Evolutionary conservation across 495 filamentous ascomycete genomes (phyloP), one percentile per base, ranked within the genome.

Genomic region (Annulohypoxylon maeteangense): DNA sequence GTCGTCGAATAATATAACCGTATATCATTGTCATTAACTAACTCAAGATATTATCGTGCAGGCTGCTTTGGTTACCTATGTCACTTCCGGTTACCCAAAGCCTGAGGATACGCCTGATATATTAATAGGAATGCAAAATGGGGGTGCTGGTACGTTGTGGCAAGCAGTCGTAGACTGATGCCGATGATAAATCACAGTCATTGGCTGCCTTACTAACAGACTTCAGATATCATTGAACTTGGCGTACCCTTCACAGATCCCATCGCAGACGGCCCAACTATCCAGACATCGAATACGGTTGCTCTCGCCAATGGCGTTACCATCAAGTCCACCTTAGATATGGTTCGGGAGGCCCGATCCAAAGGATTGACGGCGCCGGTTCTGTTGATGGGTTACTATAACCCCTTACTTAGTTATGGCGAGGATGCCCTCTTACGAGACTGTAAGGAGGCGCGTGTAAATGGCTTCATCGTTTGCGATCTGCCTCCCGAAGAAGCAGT

Each of bases 361-460:
- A 86, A 85, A 47, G 96, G 96, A 25, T 81, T 98, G 56, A 88
- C 82, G 67, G 90, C 90, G 1, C 95, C 95, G 5, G 84, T 99
- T 40, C 81, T 99, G 62, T 86, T 99, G 68, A 99, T 99, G 95
- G 95, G 95, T 62, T 99, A 99, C 87, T 99, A 97, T 80, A 99
- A 99, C 81, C 95, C 95, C 0, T 81, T 98, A 54, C 83, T 97
- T 50, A 91, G 88, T 72, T 98, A 98, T 76, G 96, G 96, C 65
- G 95, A 98, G 81, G 93, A 96, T 82, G 85, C 85, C 54, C 88
- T 98, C 78, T 83, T 99, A 38, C 84, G 86, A 60, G 95, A 99
- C 79, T 93, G 93, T 75, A 89, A 91, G 75, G 88, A 90, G 45
- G 92, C 92, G 18, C 93, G 93, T 51, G 91, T 95, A 75, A 98